These are phyloP conservation scores for Tephrocybe rancida DNA, from an alignment of 768 basidiomycete genomes.

Conservation along the genomic window DNA sequence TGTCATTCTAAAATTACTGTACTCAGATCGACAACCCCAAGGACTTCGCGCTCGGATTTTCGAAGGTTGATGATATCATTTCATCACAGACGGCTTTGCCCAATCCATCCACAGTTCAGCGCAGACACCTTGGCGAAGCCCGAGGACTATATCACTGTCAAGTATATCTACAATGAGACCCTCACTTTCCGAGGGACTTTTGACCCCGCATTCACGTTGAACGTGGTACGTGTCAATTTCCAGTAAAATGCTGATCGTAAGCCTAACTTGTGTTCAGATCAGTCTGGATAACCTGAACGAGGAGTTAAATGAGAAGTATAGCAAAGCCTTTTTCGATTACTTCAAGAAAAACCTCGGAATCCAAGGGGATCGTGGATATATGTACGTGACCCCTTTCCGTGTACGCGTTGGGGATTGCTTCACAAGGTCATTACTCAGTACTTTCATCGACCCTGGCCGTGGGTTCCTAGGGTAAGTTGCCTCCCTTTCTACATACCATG, in stretches of 20 bases:
- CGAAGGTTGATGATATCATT: constrained; percentile 42
- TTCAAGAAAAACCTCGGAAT: constrained; percentile 56
- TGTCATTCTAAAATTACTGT: background rate
- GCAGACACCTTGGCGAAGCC: constrained; percentile 59
- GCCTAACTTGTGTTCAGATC: constrained; percentile 33
- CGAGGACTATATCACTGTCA: constrained; percentile 53
- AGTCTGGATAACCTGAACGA: constrained; percentile 59
- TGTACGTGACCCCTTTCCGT: constrained; percentile 35
- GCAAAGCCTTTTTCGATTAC: constrained; percentile 55
- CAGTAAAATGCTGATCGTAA: background rate
- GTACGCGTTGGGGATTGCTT: background rate
- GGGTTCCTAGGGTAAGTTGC: constrained; percentile 46
- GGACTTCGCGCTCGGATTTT: constrained; percentile 52
- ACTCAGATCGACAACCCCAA: constrained; percentile 37
- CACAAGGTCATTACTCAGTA: constrained; percentile 24
- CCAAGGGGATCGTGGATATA: constrained; percentile 57
- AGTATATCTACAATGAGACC: constrained; percentile 57
- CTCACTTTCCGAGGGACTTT: constrained; percentile 64
- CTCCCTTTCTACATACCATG: background rate
- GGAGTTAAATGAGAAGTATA: constrained; percentile 51
- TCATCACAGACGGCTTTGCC: background rate
- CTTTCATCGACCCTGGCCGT: constrained; percentile 56
- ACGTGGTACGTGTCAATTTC: constrained; percentile 45
- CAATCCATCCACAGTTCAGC: constrained; percentile 39
- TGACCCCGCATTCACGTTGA: constrained; percentile 65